Evolutionary conservation across 1,284 basidiomycete species (phyloP), one percentile per base, ranked within the genome.

Genomic region (Macrocystidia cucumis): DNA sequence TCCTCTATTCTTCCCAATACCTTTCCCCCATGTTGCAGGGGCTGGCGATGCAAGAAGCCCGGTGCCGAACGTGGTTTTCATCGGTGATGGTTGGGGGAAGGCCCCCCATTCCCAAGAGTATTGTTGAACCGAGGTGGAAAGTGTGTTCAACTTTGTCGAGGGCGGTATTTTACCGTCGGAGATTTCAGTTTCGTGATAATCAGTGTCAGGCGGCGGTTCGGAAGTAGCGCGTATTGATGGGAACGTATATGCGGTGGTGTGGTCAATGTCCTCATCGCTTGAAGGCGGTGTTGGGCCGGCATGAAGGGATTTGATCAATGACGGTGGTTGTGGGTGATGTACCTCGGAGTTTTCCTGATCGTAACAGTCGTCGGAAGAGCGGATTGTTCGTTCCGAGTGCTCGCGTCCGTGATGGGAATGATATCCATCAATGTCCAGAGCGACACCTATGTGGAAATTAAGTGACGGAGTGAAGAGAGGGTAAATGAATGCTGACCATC

Each of bases 51-150:
- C 37, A 16, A 35, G 32, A n/a, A 40, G 37, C 5, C 56, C 52
- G 36, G 63, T 62, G 13, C 61, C 54, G 48, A 81, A 77, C 4
- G 67, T 61, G 0, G 69, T 46, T 34, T 70, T 70, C 48, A 78
- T 59, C 1, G 79, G 81, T 6, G 83, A 84, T 13, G 74, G 79
- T 48, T 81, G 80, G n/a, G 85, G 86, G 49, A 89, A 87, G 12
- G 70, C 78, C 22, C 85, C 85, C 86, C 85, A 88, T 45, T 89
- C 85, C 86, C 85, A 89, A 2, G 80, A 81, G 50, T 88, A 88
- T 49, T 83, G 78, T 37, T 75, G 74, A 2, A 67, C 45, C n/a
- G n/a, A n/a, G 0, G 52, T 44, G 12, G 40, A 35, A n/a, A 44
- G 28, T 9, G 42, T 23, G 5, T 36, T 39, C 32, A 44, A 34